phyloP scores from a whole-genome alignment of 768 basidiomycete species.

The Leccinum disarticulatum region DNA sequence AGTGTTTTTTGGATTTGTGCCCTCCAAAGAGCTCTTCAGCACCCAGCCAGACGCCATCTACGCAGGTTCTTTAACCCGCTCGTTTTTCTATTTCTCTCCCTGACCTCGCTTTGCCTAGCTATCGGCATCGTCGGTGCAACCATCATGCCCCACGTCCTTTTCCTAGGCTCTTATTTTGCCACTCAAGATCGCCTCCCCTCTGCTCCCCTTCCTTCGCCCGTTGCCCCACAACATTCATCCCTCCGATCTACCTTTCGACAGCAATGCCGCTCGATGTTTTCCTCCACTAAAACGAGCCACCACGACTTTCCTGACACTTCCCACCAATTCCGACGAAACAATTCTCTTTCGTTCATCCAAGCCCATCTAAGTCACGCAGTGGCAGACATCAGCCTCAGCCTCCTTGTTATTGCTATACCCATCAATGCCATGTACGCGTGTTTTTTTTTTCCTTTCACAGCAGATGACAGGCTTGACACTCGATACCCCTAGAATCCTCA shows the following conservation, averaged over 20 bases:
- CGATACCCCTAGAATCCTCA: constrained; percentile 32
- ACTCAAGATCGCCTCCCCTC: constrained; percentile 24
- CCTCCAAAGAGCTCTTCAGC: constrained; percentile 33
- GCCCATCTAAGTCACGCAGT: constrained; percentile 43
- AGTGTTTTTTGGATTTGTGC: constrained; percentile 43
- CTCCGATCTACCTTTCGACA: not conserved
- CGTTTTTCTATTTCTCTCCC: constrained; percentile 9
- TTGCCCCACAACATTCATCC: not conserved
- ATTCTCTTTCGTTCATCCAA: constrained; percentile 35
- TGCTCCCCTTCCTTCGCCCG: constrained; percentile 31
- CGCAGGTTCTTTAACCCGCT: constrained; percentile 28
- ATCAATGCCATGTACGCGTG: constrained; percentile 42
- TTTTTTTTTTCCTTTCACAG: not conserved
- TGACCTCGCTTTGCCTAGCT: constrained; percentile 25
- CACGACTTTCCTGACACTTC: constrained; percentile 9
- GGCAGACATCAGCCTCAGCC: constrained; percentile 45
- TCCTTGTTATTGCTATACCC: constrained; percentile 46
- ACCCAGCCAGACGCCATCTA: constrained; percentile 38
- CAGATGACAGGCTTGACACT: not conserved
- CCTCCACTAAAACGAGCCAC: constrained; percentile 4
- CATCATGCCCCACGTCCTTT: constrained; percentile 60
- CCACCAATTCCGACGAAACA: constrained; percentile 31
- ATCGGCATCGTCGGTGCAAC: constrained; percentile 50
- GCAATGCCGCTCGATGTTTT: constrained; percentile 7
- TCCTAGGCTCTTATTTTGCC: constrained; percentile 40